Evolutionary conservation across 306 rosid genomes (phyloP), one percentile per base, ranked within the genome.

Genomic region (Bauhinia variegata): DNA sequence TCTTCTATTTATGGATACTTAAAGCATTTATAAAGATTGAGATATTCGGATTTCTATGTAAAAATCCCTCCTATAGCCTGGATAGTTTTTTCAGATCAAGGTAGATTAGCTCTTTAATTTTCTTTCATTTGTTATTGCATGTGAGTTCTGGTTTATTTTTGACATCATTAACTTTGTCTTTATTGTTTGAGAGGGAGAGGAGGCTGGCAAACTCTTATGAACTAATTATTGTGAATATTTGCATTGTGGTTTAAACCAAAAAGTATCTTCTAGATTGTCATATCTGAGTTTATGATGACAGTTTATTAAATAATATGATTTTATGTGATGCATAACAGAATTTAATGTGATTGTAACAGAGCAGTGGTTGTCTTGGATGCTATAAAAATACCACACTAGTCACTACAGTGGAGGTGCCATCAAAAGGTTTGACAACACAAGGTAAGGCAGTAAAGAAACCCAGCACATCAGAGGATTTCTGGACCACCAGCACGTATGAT

Each of bases 341-440:
- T 63, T 49, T 60, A 76, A 70, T 68, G 77, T 81, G 80, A 64
- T 93, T 92, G 95, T 73, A 86, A 92, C 99, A 93, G 99, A 86
- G 91, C 99, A 93, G 99, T 86, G 97, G 95, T 83, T 93, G 99
- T 88, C 83, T 93, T 85, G 88, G 87, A 66, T 81, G 91, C 87
- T 72, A 70, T 82, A 79, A 72, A 52, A 90, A 85, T 54, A 80
- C 87, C 18, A 63, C 75, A 76, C 12, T 70, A 59, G 53, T 37
- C 51, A 28, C 75, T 49, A 60, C 68, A 11, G 66, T 56, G 70
- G 79, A 84, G 69, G 78, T 60, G 55, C 83, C 84, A 46, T 77
- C 86, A 6, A 78, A 80, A 65, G 65, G 41, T 44, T 39, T 74
- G 46, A 6, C 46, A 62, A 57, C 48, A 60, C 86, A 56, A 69